Evolutionary conservation across 2,329 filamentous ascomycete species (phyloP).

Genomic region (Pseudopithomyces chartarum): DNA sequence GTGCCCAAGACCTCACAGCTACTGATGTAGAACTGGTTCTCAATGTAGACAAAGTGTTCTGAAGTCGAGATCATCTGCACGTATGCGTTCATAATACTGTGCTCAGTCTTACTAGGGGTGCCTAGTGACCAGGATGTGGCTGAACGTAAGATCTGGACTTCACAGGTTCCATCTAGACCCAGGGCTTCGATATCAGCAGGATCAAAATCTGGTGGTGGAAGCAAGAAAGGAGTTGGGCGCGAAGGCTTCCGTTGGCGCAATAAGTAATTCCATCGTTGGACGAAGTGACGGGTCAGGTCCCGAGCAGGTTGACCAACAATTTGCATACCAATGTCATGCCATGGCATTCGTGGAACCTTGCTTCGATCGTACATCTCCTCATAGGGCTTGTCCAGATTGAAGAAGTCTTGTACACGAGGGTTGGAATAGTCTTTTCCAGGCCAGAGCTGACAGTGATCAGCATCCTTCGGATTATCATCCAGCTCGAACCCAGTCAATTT

Average conservation of each 20-base stretch:
- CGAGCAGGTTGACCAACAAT: conserved; percentile 94
- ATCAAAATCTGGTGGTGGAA: conserved; percentile 92
- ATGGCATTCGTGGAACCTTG: conserved; percentile 91
- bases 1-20: conserved; percentile 87
- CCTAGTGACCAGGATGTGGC: conserved; percentile 91
- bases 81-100: conserved; percentile 96
- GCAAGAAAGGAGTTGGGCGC: conserved; percentile 86
- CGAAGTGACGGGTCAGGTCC: conserved; percentile 93
- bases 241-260: conserved; percentile 91
- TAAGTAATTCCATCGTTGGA: conserved; percentile 98
- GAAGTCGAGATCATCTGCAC: conserved; percentile 93
- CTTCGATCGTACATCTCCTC: conserved; percentile 98
- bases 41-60: conserved; percentile 97
- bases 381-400: conserved; percentile 88
- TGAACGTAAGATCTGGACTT: conserved; percentile 93
- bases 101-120: conserved; percentile 79
- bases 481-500: conserved; percentile 93
- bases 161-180: conserved; percentile 90
- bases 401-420: conserved; percentile 93
- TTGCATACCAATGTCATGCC: conserved; percentile 98
- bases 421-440: conserved; percentile 99
- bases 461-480: conserved; percentile 74
- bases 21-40: conserved; percentile 98
- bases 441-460: conserved; percentile 94
- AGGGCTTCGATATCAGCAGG: conserved; percentile 83